phyloP scores from a whole-genome alignment of 768 basidiomycete genomes.

The Hysterangium stoloniferum region DNA sequence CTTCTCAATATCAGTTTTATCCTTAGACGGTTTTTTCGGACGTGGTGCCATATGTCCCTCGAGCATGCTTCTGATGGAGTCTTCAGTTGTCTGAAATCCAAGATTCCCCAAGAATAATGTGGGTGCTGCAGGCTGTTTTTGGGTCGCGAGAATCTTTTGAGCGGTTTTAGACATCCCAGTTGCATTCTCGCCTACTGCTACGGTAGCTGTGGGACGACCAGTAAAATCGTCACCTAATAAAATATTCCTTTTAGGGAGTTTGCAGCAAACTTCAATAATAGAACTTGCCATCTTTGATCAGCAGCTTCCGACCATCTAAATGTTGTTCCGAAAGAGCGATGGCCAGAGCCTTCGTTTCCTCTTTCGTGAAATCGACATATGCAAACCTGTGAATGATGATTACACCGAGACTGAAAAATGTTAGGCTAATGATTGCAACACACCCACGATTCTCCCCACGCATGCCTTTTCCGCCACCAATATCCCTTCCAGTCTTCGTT shows the following conservation, averaged over 20 bases:
- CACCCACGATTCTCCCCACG: conserved; percentile 75
- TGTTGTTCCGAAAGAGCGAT: conserved; percentile 75
- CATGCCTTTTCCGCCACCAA: conserved; percentile 30
- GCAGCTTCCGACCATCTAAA: conserved; percentile 75
- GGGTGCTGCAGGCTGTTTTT: conserved; percentile 77
- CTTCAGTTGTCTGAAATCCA: conserved; percentile 81
- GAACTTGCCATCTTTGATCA: conserved; percentile 85
- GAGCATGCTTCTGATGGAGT: conserved; percentile 63
- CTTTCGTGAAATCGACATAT: conserved; percentile 86
- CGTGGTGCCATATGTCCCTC: conserved; percentile 47
- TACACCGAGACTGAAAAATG: conserved; percentile 16
- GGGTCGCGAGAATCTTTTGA: conserved; percentile 65
- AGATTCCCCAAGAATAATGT: conserved; percentile 93
- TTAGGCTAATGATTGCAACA: conserved; percentile 25
- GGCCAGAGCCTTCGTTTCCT: conserved; percentile 66
- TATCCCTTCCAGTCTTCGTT: conserved; percentile 44
- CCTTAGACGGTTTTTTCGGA: conserved; percentile 22
- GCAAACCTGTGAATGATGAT: conserved; percentile 61
- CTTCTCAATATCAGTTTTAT: conserved; percentile 15
- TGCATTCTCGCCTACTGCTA: conserved; percentile 21
- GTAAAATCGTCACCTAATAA: conserved; percentile 61
- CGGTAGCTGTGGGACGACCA: conserved; percentile 50
- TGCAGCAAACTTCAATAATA: conserved; percentile 2
- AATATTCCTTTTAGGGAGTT: conserved; percentile 6
- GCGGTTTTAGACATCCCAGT: conserved; percentile 53